These are phyloP conservation scores for Agrocybe praecox DNA, from an alignment of 768 basidiomycete genomes.

Conservation along the genomic window DNA sequence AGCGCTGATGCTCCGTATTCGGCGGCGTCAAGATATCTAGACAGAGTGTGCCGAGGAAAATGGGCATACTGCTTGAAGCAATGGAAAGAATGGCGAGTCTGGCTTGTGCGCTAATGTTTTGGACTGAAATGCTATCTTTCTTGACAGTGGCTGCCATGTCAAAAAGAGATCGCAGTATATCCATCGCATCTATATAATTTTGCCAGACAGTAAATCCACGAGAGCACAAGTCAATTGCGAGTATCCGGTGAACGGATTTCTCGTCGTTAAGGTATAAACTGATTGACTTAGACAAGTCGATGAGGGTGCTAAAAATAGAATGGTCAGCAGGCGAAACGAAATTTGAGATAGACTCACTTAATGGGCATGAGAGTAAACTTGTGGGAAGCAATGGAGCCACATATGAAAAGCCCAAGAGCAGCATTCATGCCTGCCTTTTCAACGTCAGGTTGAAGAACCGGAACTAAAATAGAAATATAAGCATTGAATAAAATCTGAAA, in stretches of 20 bases:
- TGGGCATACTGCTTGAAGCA: conserved; percentile 76
- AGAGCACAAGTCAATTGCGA: conserved; percentile 89
- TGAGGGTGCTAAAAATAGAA: conserved; percentile 58
- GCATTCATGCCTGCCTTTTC: conserved; percentile 60
- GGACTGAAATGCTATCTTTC: conserved; percentile 68
- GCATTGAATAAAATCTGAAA: background rate
- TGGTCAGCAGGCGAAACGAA: background rate
- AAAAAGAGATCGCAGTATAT: conserved; percentile 84
- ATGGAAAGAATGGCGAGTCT: conserved; percentile 84
- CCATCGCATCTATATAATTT: conserved; percentile 88
- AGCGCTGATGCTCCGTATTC: conserved; percentile 76
- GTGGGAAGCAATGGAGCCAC: conserved; percentile 82
- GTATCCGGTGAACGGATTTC: conserved; percentile 59
- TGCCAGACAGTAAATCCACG: conserved; percentile 96
- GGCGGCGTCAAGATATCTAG: conserved; percentile 85
- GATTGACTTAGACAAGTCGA: conserved; percentile 85
- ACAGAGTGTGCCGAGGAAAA: conserved; percentile 94
- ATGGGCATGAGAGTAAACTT: conserved; percentile 77
- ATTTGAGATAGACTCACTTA: conserved; percentile 44
- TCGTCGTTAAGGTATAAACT: conserved; percentile 77
- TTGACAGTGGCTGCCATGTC: conserved; percentile 70
- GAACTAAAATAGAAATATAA: conserved; percentile 44
- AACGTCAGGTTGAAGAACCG: conserved; percentile 59
- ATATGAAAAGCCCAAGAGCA: conserved; percentile 76
- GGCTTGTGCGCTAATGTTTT: conserved; percentile 77